A percentile compares a stretch with the other conserved stretches of the same genome.
phyloP scores from a whole-genome alignment of 2,329 filamentous ascomycete genomes.

The Coniella lustricola region DNA sequence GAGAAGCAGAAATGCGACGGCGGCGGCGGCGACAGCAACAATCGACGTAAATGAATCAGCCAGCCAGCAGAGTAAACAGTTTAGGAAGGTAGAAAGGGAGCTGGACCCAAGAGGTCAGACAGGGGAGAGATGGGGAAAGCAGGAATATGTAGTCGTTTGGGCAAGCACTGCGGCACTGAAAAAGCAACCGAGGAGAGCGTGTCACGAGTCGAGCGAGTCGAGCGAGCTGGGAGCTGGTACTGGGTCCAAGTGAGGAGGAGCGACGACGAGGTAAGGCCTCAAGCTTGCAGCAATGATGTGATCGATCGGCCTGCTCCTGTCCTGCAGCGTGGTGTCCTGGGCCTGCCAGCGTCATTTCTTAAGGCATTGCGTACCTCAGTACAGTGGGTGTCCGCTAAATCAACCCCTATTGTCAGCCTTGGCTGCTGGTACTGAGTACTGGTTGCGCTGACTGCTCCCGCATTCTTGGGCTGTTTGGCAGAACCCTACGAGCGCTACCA shows the following conservation, averaged over 20 bases:
- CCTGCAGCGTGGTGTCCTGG: too few species aligned
- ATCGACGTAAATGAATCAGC: too few species aligned
- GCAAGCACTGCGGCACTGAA: too few species aligned
- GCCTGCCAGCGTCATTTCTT: not conserved
- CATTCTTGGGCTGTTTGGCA: not conserved
- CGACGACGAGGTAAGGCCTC: not conserved
- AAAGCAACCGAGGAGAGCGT: too few species aligned
- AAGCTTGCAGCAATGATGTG: not conserved
- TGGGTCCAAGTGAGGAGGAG: too few species aligned
- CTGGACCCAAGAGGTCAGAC: not conserved
- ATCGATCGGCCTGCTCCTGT: not conserved
- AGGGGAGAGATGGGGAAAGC: slow-evolving; percentile 1
- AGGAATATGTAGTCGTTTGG: slow-evolving; percentile 2
- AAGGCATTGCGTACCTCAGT: not conserved
- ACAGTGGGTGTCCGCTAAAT: not conserved
- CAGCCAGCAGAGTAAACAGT: not conserved
- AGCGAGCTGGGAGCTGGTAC: too few species aligned
- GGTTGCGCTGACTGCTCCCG: not conserved
- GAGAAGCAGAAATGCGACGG: too few species aligned
- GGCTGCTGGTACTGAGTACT: not conserved
- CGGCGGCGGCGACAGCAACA: too few species aligned
- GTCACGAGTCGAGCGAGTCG: not conserved
- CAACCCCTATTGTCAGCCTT: too few species aligned
- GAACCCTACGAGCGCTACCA: not conserved
- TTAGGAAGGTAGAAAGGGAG: slow-evolving; percentile 7